Evolutionary conservation across 2,329 filamentous ascomycete species (phyloP).

Genomic region (Lachnellula hyalina): DNA sequence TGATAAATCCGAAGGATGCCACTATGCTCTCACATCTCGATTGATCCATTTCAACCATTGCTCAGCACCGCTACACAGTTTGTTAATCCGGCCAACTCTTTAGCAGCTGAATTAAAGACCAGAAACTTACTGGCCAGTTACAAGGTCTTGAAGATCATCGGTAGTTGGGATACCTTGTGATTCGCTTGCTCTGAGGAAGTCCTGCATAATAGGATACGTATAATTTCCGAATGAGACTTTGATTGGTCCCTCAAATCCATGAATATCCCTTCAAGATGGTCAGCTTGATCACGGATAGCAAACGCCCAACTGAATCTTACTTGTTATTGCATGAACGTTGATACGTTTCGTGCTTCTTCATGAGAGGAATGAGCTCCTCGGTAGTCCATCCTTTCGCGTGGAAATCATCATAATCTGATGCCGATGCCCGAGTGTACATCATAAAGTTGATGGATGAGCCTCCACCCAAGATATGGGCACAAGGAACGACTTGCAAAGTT

Average conservation of each 20-base stretch:
- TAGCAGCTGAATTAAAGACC: neutral
- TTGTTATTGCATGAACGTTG: slow-evolving; percentile 49
- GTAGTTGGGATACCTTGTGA: slow-evolving; percentile 70
- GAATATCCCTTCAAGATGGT: slow-evolving; percentile 47
- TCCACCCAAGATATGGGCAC: slow-evolving; percentile 53
- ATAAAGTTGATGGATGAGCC: slow-evolving; percentile 57
- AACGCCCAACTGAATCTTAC: slow-evolving; percentile 26
- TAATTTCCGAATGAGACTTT: slow-evolving; percentile 56
- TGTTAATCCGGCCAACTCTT: neutral
- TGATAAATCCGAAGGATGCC: neutral
- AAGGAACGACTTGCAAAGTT: slow-evolving; percentile 30
- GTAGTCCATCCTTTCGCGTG: slow-evolving; percentile 48
- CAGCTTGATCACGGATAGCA: neutral
- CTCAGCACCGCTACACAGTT: slow-evolving; percentile 53
- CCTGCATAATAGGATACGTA: slow-evolving; percentile 76
- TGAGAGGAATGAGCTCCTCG: slow-evolving; percentile 47
- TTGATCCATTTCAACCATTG: slow-evolving; percentile 89
- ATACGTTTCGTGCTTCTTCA: slow-evolving; percentile 56
- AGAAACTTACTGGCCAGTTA: slow-evolving; percentile 44
- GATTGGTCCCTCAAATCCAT: slow-evolving; percentile 70
- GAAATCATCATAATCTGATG: slow-evolving; percentile 48
- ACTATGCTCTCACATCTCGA: slow-evolving; percentile 41
- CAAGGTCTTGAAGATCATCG: slow-evolving; percentile 70
- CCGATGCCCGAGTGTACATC: slow-evolving; percentile 44
- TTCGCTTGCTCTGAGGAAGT: slow-evolving; percentile 69